Conservation (phyloP, 208 protist species). For the Strigomonas culicis region DNA sequence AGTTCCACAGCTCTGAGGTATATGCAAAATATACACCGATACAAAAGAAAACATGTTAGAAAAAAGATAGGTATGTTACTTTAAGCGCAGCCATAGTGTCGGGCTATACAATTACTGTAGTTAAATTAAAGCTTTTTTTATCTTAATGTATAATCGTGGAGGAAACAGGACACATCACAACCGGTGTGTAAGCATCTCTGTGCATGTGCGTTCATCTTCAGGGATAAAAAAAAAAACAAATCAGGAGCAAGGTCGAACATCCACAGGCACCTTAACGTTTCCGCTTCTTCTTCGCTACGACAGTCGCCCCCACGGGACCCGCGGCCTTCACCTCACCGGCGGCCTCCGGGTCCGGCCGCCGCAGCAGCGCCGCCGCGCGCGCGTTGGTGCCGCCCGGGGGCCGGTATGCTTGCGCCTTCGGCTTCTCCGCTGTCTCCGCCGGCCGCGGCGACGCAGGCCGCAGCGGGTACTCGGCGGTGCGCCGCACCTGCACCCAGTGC, state of each 20-base stretch:
- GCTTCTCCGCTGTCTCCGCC: constrained; percentile 23
- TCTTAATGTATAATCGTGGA: too few species aligned
- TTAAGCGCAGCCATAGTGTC: too few species aligned
- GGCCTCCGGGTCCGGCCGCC: constrained; percentile 40
- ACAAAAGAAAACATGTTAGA: too few species aligned
- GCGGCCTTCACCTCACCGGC: constrained; percentile 52
- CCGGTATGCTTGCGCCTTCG: constrained; percentile 74
- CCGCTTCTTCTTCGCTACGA: constrained; percentile 45
- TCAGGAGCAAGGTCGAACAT: too few species aligned
- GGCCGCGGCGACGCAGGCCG: constrained; percentile 45
- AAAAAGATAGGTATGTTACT: too few species aligned
- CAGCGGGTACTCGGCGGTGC: constrained; percentile 26
- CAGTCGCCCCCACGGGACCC: constrained; percentile 53
- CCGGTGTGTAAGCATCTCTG: background rate
- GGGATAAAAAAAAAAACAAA: background rate
- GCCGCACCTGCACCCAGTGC: constrained; percentile 60
- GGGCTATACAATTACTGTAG: too few species aligned
- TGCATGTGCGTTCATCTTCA: background rate
- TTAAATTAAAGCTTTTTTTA: too few species aligned
- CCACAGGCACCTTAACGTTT: constrained; percentile 14
- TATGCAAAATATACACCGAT: background rate
- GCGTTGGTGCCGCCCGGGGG: constrained; percentile 54
- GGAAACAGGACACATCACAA: too few species aligned
- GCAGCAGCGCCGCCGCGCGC: constrained; percentile 53
- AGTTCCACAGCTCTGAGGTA: background rate